Base-by-base conservation (phyloP, 2,329 filamentous ascomycete species). In the Botryotinia convoluta region DNA sequence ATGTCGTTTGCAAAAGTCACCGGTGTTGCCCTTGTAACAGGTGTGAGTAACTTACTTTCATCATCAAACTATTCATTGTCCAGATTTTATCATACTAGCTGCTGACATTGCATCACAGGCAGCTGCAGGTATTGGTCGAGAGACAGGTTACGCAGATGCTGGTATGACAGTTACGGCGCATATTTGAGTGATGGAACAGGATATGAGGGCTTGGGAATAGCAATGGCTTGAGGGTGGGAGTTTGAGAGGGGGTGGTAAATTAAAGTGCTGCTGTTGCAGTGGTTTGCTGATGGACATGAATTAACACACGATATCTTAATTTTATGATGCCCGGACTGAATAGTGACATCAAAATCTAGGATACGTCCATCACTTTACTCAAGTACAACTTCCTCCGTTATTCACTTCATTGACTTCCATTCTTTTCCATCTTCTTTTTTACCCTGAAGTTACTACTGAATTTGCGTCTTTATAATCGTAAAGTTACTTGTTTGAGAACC, bases 381-480 rank as follows among this genome's bases (percentile, higher is more conserved):
- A 26, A 26, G 22, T 26, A 4, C 4, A 48, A 26, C 45, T 26
- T 48, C 9, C 45, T 26, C 9, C 9, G 3, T 26, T 48, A 3
- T 26, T 48, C 1, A 48, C 20, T 48, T 9, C 4, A 48, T 4
- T 26, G 12, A 3, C 3, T 48, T 48, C 22, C 9, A 48, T 22
- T 26, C 9, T 26, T 2, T 45, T 48, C 0, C 9, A 48, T 12
- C 45, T 26, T 12, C 45, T 48, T 8, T 20, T 1, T 18, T 26
- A 26, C 9, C 4, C 20, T 2, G 18, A 48, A 48, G 20, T 12
- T 3, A 48, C 22, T 48, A 9, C 45, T 26, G 4, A 48, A 4
- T 2, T 2, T 26, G 9, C 4, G 9, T 12, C 45, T 48, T 48
- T 22, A 5, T 0, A 26, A 10, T 1, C 9, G 9, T 4, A 48